These are phyloP conservation scores for Taphrina communis DNA, from an alignment of 1,139 yeast genomes.

Conservation along the genomic window DNA sequence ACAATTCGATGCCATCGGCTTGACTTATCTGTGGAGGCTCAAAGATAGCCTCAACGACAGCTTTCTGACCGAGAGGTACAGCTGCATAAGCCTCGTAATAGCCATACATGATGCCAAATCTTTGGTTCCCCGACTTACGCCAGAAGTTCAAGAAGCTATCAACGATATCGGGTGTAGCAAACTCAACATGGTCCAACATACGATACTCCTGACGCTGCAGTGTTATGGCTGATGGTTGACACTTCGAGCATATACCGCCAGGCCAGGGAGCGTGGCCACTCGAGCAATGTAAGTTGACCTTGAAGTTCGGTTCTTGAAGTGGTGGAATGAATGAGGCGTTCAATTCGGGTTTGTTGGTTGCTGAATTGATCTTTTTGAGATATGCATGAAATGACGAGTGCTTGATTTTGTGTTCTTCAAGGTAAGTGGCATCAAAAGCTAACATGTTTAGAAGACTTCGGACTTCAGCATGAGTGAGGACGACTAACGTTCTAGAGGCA, in stretches of 20 bases:
- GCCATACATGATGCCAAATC: slow-evolving; percentile 87
- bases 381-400: slow-evolving; percentile 88
- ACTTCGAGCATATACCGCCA: slow-evolving; percentile 90
- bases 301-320: slow-evolving; percentile 70
- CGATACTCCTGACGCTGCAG: slow-evolving; percentile 87
- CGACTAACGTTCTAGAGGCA: slow-evolving; percentile 68
- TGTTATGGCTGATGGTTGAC: slow-evolving; percentile 95
- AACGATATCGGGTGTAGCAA: slow-evolving; percentile 72
- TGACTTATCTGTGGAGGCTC: slow-evolving; percentile 92
- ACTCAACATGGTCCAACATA: slow-evolving; percentile 97
- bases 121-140: slow-evolving; percentile 86
- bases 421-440: slow-evolving; percentile 86
- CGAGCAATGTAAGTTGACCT: slow-evolving; percentile 67
- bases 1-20: slow-evolving; percentile 77
- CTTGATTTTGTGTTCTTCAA: slow-evolving; percentile 76
- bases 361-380: slow-evolving; percentile 71
- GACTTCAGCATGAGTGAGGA: neutral
- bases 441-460: neutral
- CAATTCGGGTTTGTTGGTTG: slow-evolving; percentile 43
- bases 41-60: slow-evolving; percentile 88
- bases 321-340: slow-evolving; percentile 81
- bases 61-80: slow-evolving; percentile 91
- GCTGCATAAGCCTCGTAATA: slow-evolving; percentile 74
- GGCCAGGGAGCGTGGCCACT: slow-evolving; percentile 95
- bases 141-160: slow-evolving; percentile 87